Percentiles rank a stretch among this genome's conserved stretches.
Conservation (phyloP, 1,139 yeast species). For the Candida anutae region DNA sequence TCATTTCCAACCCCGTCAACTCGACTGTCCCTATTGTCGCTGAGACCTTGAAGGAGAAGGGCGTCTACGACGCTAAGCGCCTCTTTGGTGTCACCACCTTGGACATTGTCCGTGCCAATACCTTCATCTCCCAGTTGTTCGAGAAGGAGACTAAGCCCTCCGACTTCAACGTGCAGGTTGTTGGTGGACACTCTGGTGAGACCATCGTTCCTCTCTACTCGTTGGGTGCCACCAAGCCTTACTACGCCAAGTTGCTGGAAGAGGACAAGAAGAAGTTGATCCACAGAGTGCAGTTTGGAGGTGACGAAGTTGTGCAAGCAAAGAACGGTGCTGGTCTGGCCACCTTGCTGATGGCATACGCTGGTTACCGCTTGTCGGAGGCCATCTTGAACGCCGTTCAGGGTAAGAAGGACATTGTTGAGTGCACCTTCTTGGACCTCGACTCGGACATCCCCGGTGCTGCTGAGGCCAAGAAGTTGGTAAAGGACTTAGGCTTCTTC, state of each 20-base stretch:
- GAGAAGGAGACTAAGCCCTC: constrained; percentile 50
- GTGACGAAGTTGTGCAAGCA: constrained; percentile 98
- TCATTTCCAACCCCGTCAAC: constrained; percentile 96
- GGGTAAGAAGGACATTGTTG: constrained; percentile 53
- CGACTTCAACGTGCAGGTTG: constrained; percentile 68
- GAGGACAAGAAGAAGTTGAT: constrained; percentile 50
- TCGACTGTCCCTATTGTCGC: constrained; percentile 98
- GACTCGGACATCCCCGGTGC: constrained; percentile 43
- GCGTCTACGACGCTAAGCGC: constrained; percentile 85
- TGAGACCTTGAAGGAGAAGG: constrained; percentile 80
- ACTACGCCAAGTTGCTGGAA: constrained; percentile 14
- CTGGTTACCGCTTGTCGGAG: constrained; percentile 92
- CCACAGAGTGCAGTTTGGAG: constrained; percentile 96
- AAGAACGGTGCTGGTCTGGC: constrained; percentile 99
- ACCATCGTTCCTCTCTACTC: constrained; percentile 95
- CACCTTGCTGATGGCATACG: constrained; percentile 97
- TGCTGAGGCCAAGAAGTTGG: constrained; percentile 68
- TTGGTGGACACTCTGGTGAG: constrained; percentile 98
- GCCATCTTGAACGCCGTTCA: constrained; percentile 68
- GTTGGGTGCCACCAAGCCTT: constrained; percentile 26
- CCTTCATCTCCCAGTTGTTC: constrained; percentile 73
- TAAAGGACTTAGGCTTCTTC: constrained; percentile 84
- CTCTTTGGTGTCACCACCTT: constrained; percentile 96
- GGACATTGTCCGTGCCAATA: constrained; percentile 88
- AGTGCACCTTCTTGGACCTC: constrained; percentile 62